Conservation (phyloP, 805 yeast genomes). For the Pichia paraexigua region DNA sequence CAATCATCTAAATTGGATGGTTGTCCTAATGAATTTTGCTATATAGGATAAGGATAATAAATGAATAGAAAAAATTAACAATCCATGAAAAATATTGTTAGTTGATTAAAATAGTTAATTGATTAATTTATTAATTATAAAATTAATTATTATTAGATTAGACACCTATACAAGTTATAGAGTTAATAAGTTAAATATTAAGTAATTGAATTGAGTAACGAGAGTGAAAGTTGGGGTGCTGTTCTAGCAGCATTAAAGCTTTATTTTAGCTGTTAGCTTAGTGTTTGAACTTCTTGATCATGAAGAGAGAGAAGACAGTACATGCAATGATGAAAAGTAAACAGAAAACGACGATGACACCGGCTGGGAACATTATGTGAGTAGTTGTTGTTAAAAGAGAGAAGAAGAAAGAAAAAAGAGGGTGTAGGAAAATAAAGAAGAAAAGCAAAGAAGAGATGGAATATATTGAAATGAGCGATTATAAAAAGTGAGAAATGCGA, state of each 20-base stretch:
- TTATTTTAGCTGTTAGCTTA: conserved; percentile 11
- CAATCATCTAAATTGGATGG: background rate
- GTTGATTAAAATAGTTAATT: too few species aligned
- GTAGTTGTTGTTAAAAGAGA: background rate
- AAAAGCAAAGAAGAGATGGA: background rate
- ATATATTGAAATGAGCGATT: background rate
- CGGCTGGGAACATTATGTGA: conserved; percentile 49
- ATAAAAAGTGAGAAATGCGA: background rate
- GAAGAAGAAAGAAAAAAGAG: background rate
- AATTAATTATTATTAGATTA: background rate
- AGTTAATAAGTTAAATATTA: background rate
- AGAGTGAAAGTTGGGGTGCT: background rate
- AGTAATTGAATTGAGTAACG: background rate
- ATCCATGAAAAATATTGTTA: too few species aligned
- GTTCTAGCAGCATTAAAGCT: background rate
- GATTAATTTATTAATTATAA: too few species aligned
- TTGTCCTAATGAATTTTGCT: too few species aligned
- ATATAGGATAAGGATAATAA: too few species aligned
- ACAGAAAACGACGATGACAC: conserved; percentile 56
- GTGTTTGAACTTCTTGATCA: conserved; percentile 29
- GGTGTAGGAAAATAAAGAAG: background rate
- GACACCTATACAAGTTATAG: background rate
- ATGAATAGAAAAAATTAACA: too few species aligned
- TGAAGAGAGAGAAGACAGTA: conserved; percentile 23
- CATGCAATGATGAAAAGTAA: conserved; percentile 41